Evolutionary conservation across 129 eudicot species (phyloP).

Genomic region (Flaveria ramosissima): DNA sequence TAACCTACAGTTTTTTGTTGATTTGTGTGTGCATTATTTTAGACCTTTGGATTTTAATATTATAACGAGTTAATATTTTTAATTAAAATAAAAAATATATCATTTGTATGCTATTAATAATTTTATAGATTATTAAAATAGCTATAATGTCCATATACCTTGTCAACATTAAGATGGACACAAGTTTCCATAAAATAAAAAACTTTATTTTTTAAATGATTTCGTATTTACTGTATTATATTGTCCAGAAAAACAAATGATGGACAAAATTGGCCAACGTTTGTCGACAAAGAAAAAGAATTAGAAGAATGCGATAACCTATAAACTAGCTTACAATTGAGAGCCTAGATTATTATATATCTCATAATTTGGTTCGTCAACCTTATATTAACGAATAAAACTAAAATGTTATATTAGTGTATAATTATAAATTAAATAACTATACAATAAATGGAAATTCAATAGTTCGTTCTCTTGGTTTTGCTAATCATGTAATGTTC

Average conservation of each 20-base stretch:
- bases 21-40: too few species aligned
- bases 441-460: too few species aligned
- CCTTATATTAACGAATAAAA: background rate
- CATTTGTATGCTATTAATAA: background rate
- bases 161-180: slow-evolving; percentile 30
- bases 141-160: background rate
- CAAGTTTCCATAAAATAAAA: slow-evolving; percentile 15
- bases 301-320: slow-evolving; percentile 23
- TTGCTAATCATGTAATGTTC: background rate
- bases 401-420: background rate
- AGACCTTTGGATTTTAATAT: too few species aligned
- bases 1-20: too few species aligned
- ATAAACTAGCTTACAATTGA: slow-evolving; percentile 24
- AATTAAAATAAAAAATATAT: background rate
- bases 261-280: slow-evolving; percentile 18
- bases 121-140: background rate
- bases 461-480: background rate
- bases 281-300: slow-evolving; percentile 34
- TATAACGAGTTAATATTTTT: too few species aligned
- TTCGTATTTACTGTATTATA: background rate
- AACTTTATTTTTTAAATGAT: slow-evolving; percentile 7
- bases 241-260: slow-evolving; percentile 6
- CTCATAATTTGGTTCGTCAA: background rate
- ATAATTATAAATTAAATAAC: too few species aligned
- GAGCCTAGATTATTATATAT: background rate